Conservation (phyloP, 139 green algal species). For the Chlamydomonas schloesseri region DNA sequence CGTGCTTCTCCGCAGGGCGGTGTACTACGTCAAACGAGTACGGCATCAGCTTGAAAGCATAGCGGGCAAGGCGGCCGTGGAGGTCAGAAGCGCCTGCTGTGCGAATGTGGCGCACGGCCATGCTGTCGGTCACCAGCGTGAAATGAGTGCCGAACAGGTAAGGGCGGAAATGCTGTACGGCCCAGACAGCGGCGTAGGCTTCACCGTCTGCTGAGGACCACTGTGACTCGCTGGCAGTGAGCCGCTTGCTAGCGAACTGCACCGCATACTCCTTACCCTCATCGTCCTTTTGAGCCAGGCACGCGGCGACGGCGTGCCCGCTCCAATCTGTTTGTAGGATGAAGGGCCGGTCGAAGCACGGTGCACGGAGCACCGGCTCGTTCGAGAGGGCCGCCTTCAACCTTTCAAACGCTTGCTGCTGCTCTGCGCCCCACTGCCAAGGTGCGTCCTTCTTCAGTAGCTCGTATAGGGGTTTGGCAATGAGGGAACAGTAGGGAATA, state of each 20-base stretch:
- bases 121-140: slow-evolving; percentile 44
- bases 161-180: slow-evolving; percentile 27
- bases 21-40: slow-evolving; percentile 41
- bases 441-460: neutral
- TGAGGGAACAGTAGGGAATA: neutral
- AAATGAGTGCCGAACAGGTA: slow-evolving; percentile 48
- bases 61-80: slow-evolving; percentile 29
- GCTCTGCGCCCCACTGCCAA: neutral
- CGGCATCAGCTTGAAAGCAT: slow-evolving; percentile 40
- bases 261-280: neutral
- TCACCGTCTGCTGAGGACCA: slow-evolving; percentile 44
- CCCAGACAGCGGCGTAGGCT: slow-evolving; percentile 32
- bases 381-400: neutral
- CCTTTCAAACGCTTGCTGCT: neutral
- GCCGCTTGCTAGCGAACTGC: neutral
- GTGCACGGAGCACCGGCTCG: neutral
- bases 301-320: neutral
- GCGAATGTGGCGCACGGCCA: slow-evolving; percentile 19
- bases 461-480: neutral
- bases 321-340: neutral
- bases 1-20: neutral
- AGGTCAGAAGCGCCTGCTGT: slow-evolving; percentile 4
- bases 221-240: neutral
- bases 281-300: neutral
- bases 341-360: neutral